Evolutionary conservation across 352 stramenopile species (phyloP).

Genomic region (Globisporangium rhizosaccharum): DNA sequence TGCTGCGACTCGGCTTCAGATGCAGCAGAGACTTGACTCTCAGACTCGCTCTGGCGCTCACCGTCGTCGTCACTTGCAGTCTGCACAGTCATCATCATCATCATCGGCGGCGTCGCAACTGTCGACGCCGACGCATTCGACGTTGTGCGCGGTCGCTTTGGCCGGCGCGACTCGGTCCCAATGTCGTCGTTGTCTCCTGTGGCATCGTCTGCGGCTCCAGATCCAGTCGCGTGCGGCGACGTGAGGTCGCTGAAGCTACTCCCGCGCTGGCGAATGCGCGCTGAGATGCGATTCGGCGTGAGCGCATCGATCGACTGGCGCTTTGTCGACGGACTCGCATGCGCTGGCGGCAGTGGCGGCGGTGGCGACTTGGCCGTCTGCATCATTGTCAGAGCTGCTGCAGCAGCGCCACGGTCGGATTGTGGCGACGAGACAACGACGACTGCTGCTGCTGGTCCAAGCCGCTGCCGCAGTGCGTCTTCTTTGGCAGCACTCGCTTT

Average conservation of each 20-base stretch:
- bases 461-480: constrained; percentile 43
- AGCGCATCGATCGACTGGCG: constrained; percentile 10
- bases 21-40: constrained; percentile 51
- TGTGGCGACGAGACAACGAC: neutral
- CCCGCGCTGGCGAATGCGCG: constrained; percentile 40
- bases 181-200: constrained; percentile 5
- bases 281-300: constrained; percentile 47
- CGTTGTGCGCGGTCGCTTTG: constrained; percentile 29
- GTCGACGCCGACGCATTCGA: constrained; percentile 22
- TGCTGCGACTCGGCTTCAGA: constrained; percentile 37
- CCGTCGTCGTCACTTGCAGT: constrained; percentile 54
- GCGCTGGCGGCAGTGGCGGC: constrained; percentile 6
- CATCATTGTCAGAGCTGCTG: neutral
- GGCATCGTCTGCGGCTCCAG: neutral
- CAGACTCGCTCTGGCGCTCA: constrained; percentile 33
- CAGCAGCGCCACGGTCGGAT: constrained; percentile 10
- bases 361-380: neutral
- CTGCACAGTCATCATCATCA: too few relatives aligned
- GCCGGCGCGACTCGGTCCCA: constrained; percentile 6
- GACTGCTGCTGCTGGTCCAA: neutral
- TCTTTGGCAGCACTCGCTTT: constrained; percentile 72
- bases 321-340: constrained; percentile 9
- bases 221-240: constrained; percentile 12
- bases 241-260: constrained; percentile 41
- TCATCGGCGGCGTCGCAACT: constrained; percentile 4